A percentile compares a stretch with the other conserved stretches of the same genome.
Conservation (phyloP, 371 early-diverging fungal species). For the Basidiobolus meristosporus region DNA sequence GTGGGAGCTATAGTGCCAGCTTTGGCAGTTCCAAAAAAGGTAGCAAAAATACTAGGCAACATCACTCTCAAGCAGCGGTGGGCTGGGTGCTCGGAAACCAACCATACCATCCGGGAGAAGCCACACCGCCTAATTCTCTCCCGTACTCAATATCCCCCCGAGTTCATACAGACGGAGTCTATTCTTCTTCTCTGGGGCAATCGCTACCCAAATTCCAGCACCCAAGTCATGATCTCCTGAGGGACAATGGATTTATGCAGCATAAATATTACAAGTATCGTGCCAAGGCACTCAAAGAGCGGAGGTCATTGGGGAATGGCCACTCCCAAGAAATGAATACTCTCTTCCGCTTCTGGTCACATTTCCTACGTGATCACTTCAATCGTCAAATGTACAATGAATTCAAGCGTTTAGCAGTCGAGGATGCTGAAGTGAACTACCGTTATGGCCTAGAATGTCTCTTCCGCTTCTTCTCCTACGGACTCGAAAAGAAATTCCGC, state of each 20-base stretch:
- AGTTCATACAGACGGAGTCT: conserved; percentile 11
- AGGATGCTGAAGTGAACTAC: conserved; percentile 77
- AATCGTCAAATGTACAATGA: conserved; percentile 85
- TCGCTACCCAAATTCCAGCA: conserved; percentile 81
- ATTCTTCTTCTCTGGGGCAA: conserved; percentile 30
- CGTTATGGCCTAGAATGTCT: conserved; percentile 90
- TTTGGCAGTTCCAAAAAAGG: too few relatives aligned
- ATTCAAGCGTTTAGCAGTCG: conserved; percentile 78
- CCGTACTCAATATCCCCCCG: conserved; percentile 1
- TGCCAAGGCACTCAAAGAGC: conserved; percentile 83
- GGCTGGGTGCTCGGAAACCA: too few relatives aligned
- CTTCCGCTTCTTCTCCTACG: conserved; percentile 93
- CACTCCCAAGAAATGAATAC: conserved; percentile 96
- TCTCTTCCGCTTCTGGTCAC: conserved; percentile 93
- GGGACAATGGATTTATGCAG: conserved; percentile 89
- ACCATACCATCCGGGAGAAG: conserved; percentile 1
- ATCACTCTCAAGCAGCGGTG: too few relatives aligned
- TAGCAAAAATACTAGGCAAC: too few relatives aligned
- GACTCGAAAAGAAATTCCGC: conserved; percentile 78
- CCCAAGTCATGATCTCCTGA: conserved; percentile 79
- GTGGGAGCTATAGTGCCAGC: conserved; percentile 1
- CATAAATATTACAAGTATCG: conserved; percentile 91
- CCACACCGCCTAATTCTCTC: background rate
- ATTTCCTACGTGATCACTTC: conserved; percentile 88
- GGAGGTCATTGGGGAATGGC: conserved; percentile 78